A percentile compares a stretch with the other conserved stretches of the same genome.
These are phyloP conservation scores for Tulasnella sp. DNA, from an alignment of 768 basidiomycete species.

Conservation along the genomic window DNA sequence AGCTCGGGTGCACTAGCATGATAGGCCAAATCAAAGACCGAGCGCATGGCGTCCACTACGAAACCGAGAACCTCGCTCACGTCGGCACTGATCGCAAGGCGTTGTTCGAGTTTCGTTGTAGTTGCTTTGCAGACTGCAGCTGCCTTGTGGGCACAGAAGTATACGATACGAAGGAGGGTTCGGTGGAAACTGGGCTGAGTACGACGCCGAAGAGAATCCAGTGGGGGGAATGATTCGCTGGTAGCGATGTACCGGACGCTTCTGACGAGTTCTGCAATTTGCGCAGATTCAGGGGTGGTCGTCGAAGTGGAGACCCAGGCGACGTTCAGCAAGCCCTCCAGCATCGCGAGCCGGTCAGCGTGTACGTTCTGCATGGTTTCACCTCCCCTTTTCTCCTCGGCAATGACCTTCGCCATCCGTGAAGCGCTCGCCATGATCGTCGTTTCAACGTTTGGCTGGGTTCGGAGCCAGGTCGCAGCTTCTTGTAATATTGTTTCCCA, in stretches of 20 bases:
- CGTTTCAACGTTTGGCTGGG: constrained; percentile 59
- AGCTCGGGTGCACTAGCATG: constrained; percentile 43
- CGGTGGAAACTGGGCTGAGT: constrained; percentile 75
- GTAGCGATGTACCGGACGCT: constrained; percentile 67
- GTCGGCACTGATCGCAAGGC: constrained; percentile 60
- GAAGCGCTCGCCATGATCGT: constrained; percentile 61
- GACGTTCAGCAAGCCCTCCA: constrained; percentile 78
- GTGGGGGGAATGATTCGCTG: constrained; percentile 74
- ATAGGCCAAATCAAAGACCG: constrained; percentile 67
- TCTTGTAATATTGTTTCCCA: constrained; percentile 76
- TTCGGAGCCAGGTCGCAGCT: constrained; percentile 64
- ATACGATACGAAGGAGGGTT: constrained; percentile 75
- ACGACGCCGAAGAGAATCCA: constrained; percentile 69
- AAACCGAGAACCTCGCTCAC: constrained; percentile 66
- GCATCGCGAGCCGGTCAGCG: constrained; percentile 68
- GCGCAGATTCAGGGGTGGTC: constrained; percentile 56
- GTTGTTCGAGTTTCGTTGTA: constrained; percentile 56
- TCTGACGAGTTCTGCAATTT: constrained; percentile 63
- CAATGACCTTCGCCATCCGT: constrained; percentile 66
- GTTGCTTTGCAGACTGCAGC: constrained; percentile 50
- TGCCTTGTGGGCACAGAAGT: constrained; percentile 71
- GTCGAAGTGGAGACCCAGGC: constrained; percentile 59
- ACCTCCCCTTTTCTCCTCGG: constrained; percentile 69
- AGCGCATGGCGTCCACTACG: constrained; percentile 66
- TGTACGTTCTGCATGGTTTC: constrained; percentile 87